Conservation (phyloP, 2,329 filamentous ascomycete genomes). For the Aurifilum marmelostoma region DNA sequence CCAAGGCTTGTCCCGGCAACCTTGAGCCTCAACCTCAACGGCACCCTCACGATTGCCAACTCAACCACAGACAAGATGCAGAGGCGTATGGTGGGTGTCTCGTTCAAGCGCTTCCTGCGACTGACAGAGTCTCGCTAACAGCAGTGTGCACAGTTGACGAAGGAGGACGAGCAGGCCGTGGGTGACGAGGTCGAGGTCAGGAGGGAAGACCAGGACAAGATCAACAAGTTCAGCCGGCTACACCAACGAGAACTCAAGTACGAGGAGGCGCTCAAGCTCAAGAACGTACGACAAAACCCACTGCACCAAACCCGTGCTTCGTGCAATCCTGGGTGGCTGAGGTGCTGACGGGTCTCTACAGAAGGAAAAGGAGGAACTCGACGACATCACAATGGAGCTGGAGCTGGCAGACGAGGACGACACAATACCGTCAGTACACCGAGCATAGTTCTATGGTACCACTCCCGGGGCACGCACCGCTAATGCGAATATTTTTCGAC, state of each 20-base stretch:
- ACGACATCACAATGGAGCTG: slow-evolving; percentile 87
- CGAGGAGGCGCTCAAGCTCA: slow-evolving; percentile 78
- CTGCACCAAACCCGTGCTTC: no score
- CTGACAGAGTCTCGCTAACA: slow-evolving; percentile 25
- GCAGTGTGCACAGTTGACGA: slow-evolving; percentile 69
- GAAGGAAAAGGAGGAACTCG: slow-evolving; percentile 98
- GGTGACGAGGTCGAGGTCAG: slow-evolving; percentile 90
- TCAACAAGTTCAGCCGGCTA: slow-evolving; percentile 94
- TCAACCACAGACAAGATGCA: slow-evolving; percentile 45
- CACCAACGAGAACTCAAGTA: slow-evolving; percentile 82
- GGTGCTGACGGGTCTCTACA: slow-evolving; percentile 44
- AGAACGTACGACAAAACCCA: slow-evolving; percentile 63
- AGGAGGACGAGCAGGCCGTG: slow-evolving; percentile 82
- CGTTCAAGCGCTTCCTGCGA: background rate
- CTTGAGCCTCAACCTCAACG: slow-evolving; percentile 6
- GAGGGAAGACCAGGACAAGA: slow-evolving; percentile 96
- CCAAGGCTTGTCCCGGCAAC: background rate
- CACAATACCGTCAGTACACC: slow-evolving; percentile 75
- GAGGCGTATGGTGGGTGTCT: slow-evolving; percentile 60
- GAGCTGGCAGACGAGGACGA: slow-evolving; percentile 97
- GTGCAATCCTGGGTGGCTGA: background rate
- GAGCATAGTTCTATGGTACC: background rate
- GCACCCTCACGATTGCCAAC: background rate
- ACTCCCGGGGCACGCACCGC: background rate
- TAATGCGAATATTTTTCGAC: slow-evolving; percentile 18